Base-by-base conservation (phyloP, 2,329 filamentous ascomycete species). In the Penicillium psychrosexuale region DNA sequence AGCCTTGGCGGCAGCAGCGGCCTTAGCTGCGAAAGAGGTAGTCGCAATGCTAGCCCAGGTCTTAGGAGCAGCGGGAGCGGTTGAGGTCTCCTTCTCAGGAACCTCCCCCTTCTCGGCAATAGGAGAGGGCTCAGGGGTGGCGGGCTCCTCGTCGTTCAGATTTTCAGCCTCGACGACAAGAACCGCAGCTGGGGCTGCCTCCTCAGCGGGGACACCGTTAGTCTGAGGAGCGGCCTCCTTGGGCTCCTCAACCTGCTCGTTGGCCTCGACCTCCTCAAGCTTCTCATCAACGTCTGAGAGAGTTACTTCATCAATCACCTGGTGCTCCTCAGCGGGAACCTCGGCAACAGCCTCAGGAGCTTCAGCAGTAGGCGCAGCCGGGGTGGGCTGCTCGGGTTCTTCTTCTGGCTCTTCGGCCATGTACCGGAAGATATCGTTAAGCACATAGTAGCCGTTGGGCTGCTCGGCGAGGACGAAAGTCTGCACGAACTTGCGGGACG, bases 401-500 rank as follows among this genome's bases (percentile, higher is more conserved):
- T 85, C 77, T 58, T 87, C 85, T 31, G 37, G 45, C 56, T 90
- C 90, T 58, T 97, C 91, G 61, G 88, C 86, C 63, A 99, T 86
- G 77, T 95, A 97, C 66, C 94, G 85, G 80, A 97, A 91, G 72
- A 99, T 96, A 71, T 99, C 94, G 76, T 99, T 99, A 66, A 99
- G 84, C 33, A 99, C 93, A 67, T 96, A 99, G 81, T 97, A 99
- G 61, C 94, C 94, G 54, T 93, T 96, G 47, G 91, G 91, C 78
- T 99, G 94, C 75, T 93, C 87, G 46, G 94, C 94, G 60, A 99
- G 89, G 60, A 99, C 90, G 67, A 99, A 99, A 49, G 93, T 97
- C 82, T 99, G 94, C 38, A 92, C 89, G 70, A 99, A 99, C 75
- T 97, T 97, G 80, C 90, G 92, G 69, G 93, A 90, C 56, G 94